Evolutionary conservation across 148 eudicot species (phyloP), one percentile per base, ranked within the genome.

Genomic region (Heliosperma pusillum): DNA sequence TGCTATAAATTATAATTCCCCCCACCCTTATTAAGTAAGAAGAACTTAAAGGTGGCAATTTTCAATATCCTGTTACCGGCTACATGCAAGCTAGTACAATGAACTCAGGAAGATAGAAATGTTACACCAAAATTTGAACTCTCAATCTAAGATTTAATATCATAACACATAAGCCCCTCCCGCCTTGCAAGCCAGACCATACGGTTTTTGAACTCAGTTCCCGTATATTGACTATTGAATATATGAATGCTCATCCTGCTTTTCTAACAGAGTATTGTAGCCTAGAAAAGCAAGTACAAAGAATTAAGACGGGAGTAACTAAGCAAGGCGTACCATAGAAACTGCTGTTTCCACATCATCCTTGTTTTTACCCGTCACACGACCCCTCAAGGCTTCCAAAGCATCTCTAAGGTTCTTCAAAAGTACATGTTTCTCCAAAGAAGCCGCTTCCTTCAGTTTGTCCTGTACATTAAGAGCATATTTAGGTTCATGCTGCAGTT

Each of bases 351-450:
- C 96, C 16, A 95, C 93, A 66, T 95, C 98, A 40, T 90, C 97
- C 83, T 82, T 88, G 87, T 89, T 95, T 87, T 79, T 87, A 73
- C 97, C 98, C 67, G 90, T 88, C 75, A 92, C 90, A 65, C 98
- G 96, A 19, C 97, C 96, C 81, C 87, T 83, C 59, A 95, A 84
- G 71, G 96, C 84, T 81, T 95, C 98, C 79, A 95, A 89, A 22
- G 97, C 93, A 82, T 95, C 98, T 79, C 98, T 86, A 50, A 95
- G 97, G 82, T 90, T 95, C 85, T 86, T 95, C 66, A 95, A 72
- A 70, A 95, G 90, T 61, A 95, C 98, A 74, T 95, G 98, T 74
- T 95, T 90, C 89, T 95, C 98, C 83, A 92, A 74, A 40, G 96
- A 89, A 79, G 93, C 96, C 66, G 93, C 92, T 81, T 92, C 98